Conservation (phyloP, 1,284 basidiomycete species). For the Irpex sp. region DNA sequence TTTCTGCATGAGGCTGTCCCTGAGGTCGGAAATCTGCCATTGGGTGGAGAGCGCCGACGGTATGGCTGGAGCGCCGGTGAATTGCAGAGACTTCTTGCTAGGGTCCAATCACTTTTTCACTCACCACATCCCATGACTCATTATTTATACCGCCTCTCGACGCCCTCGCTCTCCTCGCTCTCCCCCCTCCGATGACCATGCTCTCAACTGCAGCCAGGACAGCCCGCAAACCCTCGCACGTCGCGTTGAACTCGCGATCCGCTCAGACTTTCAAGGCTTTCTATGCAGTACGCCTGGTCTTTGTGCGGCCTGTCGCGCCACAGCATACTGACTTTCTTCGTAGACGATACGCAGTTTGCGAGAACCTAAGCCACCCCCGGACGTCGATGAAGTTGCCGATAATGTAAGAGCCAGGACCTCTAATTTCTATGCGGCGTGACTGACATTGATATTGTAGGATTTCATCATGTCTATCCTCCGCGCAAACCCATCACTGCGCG, state of each 20-base stretch:
- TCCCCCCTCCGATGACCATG: slow-evolving; percentile 11
- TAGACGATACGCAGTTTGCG: slow-evolving; percentile 50
- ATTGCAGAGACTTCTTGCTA: not conserved
- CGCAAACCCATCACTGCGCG: slow-evolving; percentile 89
- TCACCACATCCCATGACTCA: slow-evolving; percentile 17
- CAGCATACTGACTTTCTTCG: slow-evolving; percentile 11
- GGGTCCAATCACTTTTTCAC: slow-evolving; percentile 8
- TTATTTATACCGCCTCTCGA: slow-evolving; percentile 6
- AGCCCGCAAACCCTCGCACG: slow-evolving; percentile 3
- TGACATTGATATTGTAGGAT: slow-evolving; percentile 54
- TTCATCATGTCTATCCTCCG: slow-evolving; percentile 95
- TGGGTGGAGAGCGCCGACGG: not conserved
- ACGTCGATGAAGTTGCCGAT: slow-evolving; percentile 44
- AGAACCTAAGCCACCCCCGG: slow-evolving; percentile 25
- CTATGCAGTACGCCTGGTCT: slow-evolving; percentile 48
- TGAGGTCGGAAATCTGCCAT: slow-evolving; percentile 1
- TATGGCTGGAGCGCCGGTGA: not conserved
- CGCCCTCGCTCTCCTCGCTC: slow-evolving; percentile 3
- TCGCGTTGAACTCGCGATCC: slow-evolving; percentile 21
- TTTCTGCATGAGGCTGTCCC: not conserved
- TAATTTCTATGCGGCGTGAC: slow-evolving; percentile 1
- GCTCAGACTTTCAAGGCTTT: slow-evolving; percentile 49
- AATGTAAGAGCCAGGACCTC: slow-evolving; percentile 36
- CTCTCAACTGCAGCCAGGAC: slow-evolving; percentile 9
- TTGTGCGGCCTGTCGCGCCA: not conserved